Conservation (phyloP, 495 filamentous ascomycete species). For the Penicillium egyptiacum region DNA sequence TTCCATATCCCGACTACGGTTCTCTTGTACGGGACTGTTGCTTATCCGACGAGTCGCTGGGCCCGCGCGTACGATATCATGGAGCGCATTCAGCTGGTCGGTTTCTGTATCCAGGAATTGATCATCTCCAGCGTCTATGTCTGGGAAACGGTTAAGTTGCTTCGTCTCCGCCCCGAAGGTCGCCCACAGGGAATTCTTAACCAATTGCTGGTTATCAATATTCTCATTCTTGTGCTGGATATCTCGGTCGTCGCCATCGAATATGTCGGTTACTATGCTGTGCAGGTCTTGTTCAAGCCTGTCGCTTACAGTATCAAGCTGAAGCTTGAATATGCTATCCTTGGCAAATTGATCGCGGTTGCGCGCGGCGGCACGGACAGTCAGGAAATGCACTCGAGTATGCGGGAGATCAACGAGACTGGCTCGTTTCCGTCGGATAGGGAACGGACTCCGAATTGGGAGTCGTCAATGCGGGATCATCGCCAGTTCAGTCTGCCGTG, state of each 20-base stretch:
- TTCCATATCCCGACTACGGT: conserved; percentile 46
- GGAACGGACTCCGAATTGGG: neutral
- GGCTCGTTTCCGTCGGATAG: conserved; percentile 14
- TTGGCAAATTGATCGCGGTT: conserved; percentile 49
- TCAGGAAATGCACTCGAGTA: conserved; percentile 19
- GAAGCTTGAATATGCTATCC: conserved; percentile 54
- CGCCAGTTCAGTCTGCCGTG: conserved; percentile 21
- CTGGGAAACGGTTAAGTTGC: conserved; percentile 48
- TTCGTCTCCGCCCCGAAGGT: conserved; percentile 37
- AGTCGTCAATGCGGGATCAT: neutral
- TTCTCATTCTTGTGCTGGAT: conserved; percentile 52
- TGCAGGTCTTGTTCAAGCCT: conserved; percentile 52
- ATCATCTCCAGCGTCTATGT: conserved; percentile 58
- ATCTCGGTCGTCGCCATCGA: conserved; percentile 46
- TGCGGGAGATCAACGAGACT: conserved; percentile 21
- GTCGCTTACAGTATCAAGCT: conserved; percentile 55
- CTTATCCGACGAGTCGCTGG: conserved; percentile 31
- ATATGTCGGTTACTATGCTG: conserved; percentile 47
- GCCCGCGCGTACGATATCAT: conserved; percentile 45
- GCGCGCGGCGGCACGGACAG: conserved; percentile 17
- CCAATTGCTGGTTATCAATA: conserved; percentile 50
- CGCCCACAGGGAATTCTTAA: conserved; percentile 35
- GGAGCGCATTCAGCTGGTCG: conserved; percentile 54
- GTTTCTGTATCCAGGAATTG: conserved; percentile 56
- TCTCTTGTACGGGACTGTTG: conserved; percentile 42